These are phyloP conservation scores for Nakazawaea siamensis DNA, from an alignment of 805 yeast species.

Conservation along the genomic window DNA sequence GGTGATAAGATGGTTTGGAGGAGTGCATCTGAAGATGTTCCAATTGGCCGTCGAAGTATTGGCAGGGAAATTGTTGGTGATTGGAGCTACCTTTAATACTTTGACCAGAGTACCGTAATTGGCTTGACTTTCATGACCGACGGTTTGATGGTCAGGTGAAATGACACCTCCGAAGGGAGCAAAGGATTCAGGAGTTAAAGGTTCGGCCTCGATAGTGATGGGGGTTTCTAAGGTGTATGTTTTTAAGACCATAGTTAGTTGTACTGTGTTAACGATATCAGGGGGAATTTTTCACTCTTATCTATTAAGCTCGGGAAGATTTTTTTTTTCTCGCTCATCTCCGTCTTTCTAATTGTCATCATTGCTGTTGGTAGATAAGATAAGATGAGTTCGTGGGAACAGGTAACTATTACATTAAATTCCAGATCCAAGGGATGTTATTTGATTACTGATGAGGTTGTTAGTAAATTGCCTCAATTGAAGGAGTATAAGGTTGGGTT, in stretches of 20 bases:
- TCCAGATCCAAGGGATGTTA: conserved; percentile 63
- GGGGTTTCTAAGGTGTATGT: conserved; percentile 22
- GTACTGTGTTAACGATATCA: too few relatives aligned
- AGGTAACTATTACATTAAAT: conserved; percentile 41
- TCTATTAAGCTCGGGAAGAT: not conserved
- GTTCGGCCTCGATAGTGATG: conserved; percentile 35
- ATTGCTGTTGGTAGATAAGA: too few relatives aligned
- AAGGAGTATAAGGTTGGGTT: conserved; percentile 53
- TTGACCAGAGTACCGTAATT: conserved; percentile 94
- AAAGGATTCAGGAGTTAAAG: conserved; percentile 60
- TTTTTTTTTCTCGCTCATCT: not conserved
- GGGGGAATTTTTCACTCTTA: not conserved
- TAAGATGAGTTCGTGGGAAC: too few relatives aligned
- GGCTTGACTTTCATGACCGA: conserved; percentile 34
- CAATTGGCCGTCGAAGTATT: conserved; percentile 59
- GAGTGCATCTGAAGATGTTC: conserved; percentile 78
- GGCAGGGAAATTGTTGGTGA: conserved; percentile 43
- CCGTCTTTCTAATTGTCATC: too few relatives aligned
- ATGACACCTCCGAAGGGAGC: conserved; percentile 68
- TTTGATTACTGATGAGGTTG: conserved; percentile 61
- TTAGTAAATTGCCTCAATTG: conserved; percentile 48
- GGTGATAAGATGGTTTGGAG: conserved; percentile 55
- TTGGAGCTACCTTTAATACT: conserved; percentile 62
- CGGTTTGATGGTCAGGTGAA: conserved; percentile 68
- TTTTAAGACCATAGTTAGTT: conserved; percentile 31